Conservation (phyloP, 2,329 filamentous ascomycete species). For the Talaromyces amestolkiae region DNA sequence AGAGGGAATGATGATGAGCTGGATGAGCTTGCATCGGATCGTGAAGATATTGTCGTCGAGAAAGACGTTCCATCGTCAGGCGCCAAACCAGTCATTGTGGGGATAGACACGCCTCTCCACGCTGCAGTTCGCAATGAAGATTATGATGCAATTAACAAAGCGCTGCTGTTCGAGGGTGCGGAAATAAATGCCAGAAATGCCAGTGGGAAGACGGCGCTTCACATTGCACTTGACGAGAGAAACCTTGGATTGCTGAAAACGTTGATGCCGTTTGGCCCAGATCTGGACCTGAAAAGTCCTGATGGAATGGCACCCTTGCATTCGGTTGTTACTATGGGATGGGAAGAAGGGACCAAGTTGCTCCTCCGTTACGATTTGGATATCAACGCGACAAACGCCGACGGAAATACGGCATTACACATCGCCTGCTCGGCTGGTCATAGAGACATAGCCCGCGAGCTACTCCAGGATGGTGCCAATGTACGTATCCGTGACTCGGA, state of each 20-base stretch:
- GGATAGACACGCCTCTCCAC: neutral
- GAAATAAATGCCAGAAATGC: neutral
- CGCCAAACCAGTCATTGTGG: neutral
- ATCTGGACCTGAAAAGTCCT: conserved; percentile 3
- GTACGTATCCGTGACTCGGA: neutral
- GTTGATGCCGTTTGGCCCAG: neutral
- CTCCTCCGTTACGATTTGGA: neutral
- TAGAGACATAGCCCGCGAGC: neutral
- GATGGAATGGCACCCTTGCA: conserved; percentile 7
- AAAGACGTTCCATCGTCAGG: neutral
- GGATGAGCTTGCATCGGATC: neutral
- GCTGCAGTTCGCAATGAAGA: conserved; percentile 3
- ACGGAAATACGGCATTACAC: conserved; percentile 5
- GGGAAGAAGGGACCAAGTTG: neutral
- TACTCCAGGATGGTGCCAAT: neutral
- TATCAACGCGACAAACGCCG: neutral
- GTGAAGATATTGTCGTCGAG: neutral
- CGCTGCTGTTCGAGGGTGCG: neutral
- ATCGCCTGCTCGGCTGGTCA: neutral
- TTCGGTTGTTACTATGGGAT: neutral
- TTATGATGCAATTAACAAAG: neutral
- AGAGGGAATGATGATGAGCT: neutral
- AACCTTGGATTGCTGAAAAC: neutral
- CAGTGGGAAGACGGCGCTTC: neutral
- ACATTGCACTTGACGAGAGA: neutral